Evolutionary conservation across 306 rosid genomes (phyloP).

Genomic region (barrel medic (Medicago truncatula)): DNA sequence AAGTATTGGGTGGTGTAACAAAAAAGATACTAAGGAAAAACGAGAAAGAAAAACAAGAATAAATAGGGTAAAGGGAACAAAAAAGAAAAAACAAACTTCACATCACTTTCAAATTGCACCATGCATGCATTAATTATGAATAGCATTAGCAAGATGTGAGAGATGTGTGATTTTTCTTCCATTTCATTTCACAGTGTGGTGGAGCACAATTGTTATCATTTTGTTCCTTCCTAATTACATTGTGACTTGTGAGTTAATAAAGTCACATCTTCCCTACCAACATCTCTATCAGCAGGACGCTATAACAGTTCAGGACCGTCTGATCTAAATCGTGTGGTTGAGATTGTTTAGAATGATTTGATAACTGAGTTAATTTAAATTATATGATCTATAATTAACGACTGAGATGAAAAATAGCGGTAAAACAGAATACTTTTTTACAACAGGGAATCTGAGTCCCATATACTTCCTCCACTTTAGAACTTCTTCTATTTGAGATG

Average conservation of each 20-base stretch:
- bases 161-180: constrained; percentile 1
- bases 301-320: no score
- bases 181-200: constrained; percentile 9
- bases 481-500: neutral
- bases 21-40: neutral
- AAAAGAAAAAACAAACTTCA: neutral
- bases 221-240: constrained; percentile 32
- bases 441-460: no score
- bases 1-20: neutral
- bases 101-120: constrained; percentile 20
- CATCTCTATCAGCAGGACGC: no score
- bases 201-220: constrained; percentile 34
- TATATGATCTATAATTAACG: no score
- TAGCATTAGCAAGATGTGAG: neutral
- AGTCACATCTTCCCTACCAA: no score
- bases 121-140: constrained; percentile 18
- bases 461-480: neutral
- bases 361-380: no score
- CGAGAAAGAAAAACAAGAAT: neutral
- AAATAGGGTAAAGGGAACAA: neutral
- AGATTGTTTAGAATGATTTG: no score
- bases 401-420: no score
- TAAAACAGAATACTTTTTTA: no score
- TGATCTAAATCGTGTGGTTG: no score
- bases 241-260: neutral